Conservation (phyloP, 306 rosid genomes). For the Inga leiocalycina region DNA sequence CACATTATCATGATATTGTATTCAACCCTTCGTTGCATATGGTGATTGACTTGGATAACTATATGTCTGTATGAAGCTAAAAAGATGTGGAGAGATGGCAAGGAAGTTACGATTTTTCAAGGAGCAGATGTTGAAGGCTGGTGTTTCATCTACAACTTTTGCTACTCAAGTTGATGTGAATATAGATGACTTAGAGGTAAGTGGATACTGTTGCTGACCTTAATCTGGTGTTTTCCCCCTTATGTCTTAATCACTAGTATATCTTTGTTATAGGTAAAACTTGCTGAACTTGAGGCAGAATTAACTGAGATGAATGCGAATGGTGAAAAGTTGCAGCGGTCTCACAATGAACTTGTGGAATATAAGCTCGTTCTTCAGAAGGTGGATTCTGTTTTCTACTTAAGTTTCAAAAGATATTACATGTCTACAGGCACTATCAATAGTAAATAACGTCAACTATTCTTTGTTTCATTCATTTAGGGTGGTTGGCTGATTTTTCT, state of each 20-base stretch:
- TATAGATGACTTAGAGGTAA: slow-evolving; percentile 86
- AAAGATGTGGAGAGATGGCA: slow-evolving; percentile 95
- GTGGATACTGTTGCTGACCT: slow-evolving; percentile 15
- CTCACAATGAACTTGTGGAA: slow-evolving; percentile 86
- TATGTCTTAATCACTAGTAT: slow-evolving; percentile 24
- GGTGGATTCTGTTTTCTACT: slow-evolving; percentile 54
- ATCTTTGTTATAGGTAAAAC: slow-evolving; percentile 67
- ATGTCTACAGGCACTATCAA: slow-evolving; percentile 14
- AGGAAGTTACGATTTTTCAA: slow-evolving; percentile 85
- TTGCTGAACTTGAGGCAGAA: slow-evolving; percentile 88
- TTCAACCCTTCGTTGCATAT: slow-evolving; percentile 13
- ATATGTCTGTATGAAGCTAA: slow-evolving; percentile 59
- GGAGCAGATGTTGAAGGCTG: slow-evolving; percentile 91
- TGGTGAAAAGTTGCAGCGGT: slow-evolving; percentile 88
- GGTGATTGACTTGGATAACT: slow-evolving; percentile 33
- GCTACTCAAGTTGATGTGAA: slow-evolving; percentile 47
- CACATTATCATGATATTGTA: background rate
- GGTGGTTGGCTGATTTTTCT: slow-evolving; percentile 17
- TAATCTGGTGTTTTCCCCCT: background rate
- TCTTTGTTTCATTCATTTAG: slow-evolving; percentile 11
- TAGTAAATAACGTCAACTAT: background rate
- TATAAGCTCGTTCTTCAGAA: slow-evolving; percentile 89
- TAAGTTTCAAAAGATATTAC: background rate
- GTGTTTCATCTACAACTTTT: slow-evolving; percentile 57
- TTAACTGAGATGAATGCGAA: slow-evolving; percentile 87